phyloP scores from a whole-genome alignment of 108 stramenopile genomes.

The Cyclotella kingstonii region DNA sequence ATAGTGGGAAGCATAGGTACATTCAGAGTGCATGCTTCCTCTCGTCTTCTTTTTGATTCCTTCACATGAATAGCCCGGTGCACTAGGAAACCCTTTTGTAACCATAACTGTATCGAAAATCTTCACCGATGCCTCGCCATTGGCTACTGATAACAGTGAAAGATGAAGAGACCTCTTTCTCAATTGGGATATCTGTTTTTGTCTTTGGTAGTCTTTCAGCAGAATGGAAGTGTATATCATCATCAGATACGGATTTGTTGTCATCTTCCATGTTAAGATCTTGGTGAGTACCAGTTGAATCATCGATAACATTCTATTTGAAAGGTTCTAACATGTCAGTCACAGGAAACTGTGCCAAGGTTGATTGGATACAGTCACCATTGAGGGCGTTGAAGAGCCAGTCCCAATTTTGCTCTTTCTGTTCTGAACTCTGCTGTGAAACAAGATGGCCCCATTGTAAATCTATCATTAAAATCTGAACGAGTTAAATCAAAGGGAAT shows the following conservation, averaged over 20 bases:
- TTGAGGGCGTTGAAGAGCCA: slow-evolving; percentile 66
- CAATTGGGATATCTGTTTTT: too few species aligned
- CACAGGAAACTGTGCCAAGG: slow-evolving; percentile 57
- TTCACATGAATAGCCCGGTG: slow-evolving; percentile 37
- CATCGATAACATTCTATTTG: slow-evolving; percentile 7
- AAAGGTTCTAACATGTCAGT: slow-evolving; percentile 37
- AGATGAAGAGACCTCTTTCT: too few species aligned
- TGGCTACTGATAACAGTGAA: slow-evolving; percentile 9
- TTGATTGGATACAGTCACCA: slow-evolving; percentile 49
- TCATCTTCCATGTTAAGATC: slow-evolving; percentile 18
- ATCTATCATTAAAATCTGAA: slow-evolving; percentile 19
- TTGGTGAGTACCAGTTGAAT: not conserved
- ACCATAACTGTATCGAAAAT: slow-evolving; percentile 71
- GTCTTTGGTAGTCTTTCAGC: too few species aligned
- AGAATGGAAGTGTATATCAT: too few species aligned
- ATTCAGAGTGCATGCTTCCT: not conserved
- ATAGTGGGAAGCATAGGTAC: slow-evolving; percentile 58
- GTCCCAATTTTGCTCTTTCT: slow-evolving; percentile 36
- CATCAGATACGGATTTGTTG: slow-evolving; percentile 4
- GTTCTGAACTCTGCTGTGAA: slow-evolving; percentile 1
- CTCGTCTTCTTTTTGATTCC: slow-evolving; percentile 10
- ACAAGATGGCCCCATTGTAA: slow-evolving; percentile 14
- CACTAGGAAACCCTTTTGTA: slow-evolving; percentile 62
- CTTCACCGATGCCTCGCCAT: slow-evolving; percentile 41
- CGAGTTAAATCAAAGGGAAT: too few species aligned